Percentiles rank a stretch among this genome's conserved stretches.
Conservation (phyloP, 2,329 filamentous ascomycete genomes). For the Alternaria sp. region DNA sequence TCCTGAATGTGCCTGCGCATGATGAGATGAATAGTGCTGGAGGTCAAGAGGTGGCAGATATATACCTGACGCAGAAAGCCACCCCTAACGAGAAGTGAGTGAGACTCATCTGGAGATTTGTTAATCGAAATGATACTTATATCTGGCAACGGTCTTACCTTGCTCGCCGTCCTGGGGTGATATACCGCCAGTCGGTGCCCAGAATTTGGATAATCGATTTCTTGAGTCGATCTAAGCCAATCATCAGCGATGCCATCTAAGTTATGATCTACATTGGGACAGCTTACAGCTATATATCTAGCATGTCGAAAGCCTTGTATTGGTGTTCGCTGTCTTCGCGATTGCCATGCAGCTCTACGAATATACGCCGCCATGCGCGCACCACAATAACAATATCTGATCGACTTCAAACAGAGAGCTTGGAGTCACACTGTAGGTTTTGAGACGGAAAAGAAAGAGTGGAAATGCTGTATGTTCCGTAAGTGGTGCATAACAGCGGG, state of each 20-base stretch:
- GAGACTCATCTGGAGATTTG: conserved; percentile 43
- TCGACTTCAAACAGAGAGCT: too few relatives aligned
- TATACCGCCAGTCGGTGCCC: conserved; percentile 77
- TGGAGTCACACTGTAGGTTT: background rate
- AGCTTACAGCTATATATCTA: conserved; percentile 48
- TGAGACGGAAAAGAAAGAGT: background rate
- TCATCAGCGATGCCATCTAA: background rate
- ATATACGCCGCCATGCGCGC: conserved; percentile 38
- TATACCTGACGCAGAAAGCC: conserved; percentile 55
- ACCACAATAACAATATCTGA: background rate
- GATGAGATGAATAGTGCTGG: conserved; percentile 21
- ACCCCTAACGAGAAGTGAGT: conserved; percentile 53
- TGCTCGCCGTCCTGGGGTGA: conserved; percentile 60
- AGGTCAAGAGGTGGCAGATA: background rate
- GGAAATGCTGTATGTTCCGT: background rate
- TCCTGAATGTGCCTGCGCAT: conserved; percentile 75
- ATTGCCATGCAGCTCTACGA: conserved; percentile 26
- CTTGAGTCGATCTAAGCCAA: conserved; percentile 59
- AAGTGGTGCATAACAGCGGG: conserved; percentile 9
- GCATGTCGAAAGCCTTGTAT: conserved; percentile 12
- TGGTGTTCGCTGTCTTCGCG: conserved; percentile 12
- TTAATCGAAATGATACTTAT: too few relatives aligned
- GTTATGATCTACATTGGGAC: rapidly evolving
- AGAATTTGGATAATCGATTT: conserved; percentile 73
- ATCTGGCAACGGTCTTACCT: too few relatives aligned